Evolutionary conservation across 805 yeast species (phyloP).

Genomic region (Wickerhamiella bombiphila): DNA sequence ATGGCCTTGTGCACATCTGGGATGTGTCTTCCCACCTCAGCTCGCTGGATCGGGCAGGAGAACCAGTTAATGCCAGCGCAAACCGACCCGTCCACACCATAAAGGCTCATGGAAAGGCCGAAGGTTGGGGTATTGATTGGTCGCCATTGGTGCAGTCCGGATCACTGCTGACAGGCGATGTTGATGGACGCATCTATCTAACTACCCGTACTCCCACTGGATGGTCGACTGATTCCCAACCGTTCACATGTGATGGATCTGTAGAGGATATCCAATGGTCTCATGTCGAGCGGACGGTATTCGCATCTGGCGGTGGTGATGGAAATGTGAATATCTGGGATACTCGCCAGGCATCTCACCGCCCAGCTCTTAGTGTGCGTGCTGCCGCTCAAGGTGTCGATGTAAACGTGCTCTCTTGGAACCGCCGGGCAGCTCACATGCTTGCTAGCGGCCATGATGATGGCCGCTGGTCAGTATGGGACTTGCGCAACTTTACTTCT

Average conservation of each 20-base stretch:
- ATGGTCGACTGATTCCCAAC: slow-evolving; percentile 77
- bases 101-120: slow-evolving; percentile 80
- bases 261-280: slow-evolving; percentile 98
- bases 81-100: slow-evolving; percentile 75
- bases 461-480: slow-evolving; percentile 98
- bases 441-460: slow-evolving; percentile 95
- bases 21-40: slow-evolving; percentile 67
- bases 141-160: slow-evolving; percentile 74
- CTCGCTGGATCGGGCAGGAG: slow-evolving; percentile 83
- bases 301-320: slow-evolving; percentile 88
- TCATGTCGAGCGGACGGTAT: slow-evolving; percentile 77
- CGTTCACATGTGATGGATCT: slow-evolving; percentile 46
- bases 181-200: slow-evolving; percentile 65
- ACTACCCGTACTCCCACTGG: slow-evolving; percentile 59
- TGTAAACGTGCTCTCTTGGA: slow-evolving; percentile 94
- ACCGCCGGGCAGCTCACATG: slow-evolving; percentile 68
- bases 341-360: slow-evolving; percentile 80
- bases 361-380: slow-evolving; percentile 70
- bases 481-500: slow-evolving; percentile 57
- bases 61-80: slow-evolving; percentile 55
- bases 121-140: slow-evolving; percentile 97
- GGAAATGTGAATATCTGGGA: slow-evolving; percentile 94
- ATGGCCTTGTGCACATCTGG: slow-evolving; percentile 76
- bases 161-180: slow-evolving; percentile 74
- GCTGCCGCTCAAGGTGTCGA: slow-evolving; percentile 64